These are phyloP conservation scores for Brassica cretica DNA, from an alignment of 345 rosid species.

Conservation along the genomic window DNA sequence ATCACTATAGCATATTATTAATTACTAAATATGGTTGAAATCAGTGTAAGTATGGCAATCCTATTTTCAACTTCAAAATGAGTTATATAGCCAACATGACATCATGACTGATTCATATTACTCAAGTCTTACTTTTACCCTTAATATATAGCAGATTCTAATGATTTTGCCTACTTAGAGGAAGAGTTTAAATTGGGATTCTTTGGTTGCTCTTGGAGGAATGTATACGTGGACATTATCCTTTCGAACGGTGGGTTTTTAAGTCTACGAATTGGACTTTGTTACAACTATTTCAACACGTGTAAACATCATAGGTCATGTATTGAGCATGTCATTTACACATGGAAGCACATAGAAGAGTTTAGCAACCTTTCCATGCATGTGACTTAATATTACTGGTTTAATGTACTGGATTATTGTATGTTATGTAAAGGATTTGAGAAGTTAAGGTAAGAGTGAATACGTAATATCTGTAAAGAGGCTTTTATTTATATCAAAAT, in stretches of 20 bases:
- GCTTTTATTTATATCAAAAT: not conserved
- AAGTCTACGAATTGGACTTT: conserved; percentile 23
- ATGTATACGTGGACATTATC: conserved; percentile 25
- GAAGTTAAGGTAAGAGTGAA: not conserved
- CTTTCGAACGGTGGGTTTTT: conserved; percentile 24
- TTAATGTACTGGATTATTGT: not conserved
- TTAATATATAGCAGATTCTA: not conserved
- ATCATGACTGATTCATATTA: not conserved
- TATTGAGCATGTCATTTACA: conserved; percentile 31
- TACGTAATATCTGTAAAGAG: not conserved
- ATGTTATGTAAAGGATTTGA: not conserved
- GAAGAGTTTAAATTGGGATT: conserved; percentile 23
- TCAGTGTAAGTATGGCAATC: not conserved
- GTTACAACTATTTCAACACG: conserved; percentile 13
- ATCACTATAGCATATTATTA: no score
- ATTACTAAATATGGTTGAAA: not conserved
- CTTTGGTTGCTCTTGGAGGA: conserved; percentile 28
- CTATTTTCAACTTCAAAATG: not conserved
- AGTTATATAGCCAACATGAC: not conserved
- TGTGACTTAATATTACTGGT: not conserved
- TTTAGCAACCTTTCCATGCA: conserved; percentile 13
- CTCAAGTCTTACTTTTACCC: not conserved
- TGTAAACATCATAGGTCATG: conserved; percentile 4
- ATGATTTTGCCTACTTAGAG: not conserved
- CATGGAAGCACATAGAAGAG: conserved; percentile 26